These are phyloP conservation scores for Castanospermum australe DNA, from an alignment of 306 rosid genomes.

Conservation along the genomic window DNA sequence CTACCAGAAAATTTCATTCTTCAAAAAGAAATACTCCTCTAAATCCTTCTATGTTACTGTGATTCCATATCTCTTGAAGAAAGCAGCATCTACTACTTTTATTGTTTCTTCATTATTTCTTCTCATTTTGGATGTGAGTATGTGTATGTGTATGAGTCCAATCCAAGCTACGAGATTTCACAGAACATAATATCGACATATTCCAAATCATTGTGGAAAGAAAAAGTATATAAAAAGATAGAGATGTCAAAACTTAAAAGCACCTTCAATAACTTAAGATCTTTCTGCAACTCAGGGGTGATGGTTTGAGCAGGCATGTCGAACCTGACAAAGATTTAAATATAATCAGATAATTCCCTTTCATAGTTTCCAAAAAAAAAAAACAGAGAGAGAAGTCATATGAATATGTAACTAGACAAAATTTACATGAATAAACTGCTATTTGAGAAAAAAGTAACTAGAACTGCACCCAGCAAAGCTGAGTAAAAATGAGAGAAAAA, in stretches of 20 bases:
- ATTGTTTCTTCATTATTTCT: not conserved
- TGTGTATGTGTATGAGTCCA: not conserved
- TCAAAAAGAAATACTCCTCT: not conserved
- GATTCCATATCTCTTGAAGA: not conserved
- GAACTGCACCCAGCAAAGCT: not conserved
- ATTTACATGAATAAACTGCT: not conserved
- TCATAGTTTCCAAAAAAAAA: not conserved
- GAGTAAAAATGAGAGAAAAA: not conserved
- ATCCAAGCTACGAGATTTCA: not conserved
- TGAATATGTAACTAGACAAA: not conserved
- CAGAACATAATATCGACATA: not conserved
- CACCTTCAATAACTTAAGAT: conserved; percentile 75
- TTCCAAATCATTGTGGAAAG: not conserved
- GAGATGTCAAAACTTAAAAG: conserved; percentile 15
- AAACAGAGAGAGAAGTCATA: not conserved
- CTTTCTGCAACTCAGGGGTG: conserved; percentile 76
- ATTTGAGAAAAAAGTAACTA: not conserved
- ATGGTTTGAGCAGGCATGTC: conserved; percentile 83
- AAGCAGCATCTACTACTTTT: not conserved
- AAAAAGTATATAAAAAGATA: not conserved
- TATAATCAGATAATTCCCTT: not conserved
- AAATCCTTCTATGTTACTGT: not conserved
- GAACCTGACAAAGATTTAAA: conserved; percentile 54
- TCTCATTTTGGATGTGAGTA: not conserved
- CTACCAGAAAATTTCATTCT: not conserved